Base-by-base conservation (phyloP, 352 stramenopile genomes). In the Pelagophyceae sp. region DNA sequence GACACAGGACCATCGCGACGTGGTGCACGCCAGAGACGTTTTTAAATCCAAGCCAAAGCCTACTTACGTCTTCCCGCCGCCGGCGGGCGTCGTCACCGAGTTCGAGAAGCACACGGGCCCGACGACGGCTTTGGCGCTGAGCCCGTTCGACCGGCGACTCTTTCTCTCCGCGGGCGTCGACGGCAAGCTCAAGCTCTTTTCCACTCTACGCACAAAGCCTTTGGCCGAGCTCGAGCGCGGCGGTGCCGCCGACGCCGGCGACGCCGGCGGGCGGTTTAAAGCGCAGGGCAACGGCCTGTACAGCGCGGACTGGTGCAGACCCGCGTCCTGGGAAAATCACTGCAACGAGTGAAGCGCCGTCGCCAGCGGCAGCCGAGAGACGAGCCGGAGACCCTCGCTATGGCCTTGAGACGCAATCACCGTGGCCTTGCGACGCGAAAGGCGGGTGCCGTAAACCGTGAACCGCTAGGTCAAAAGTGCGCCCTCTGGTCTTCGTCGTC, bases 111-210 rank as follows among this genome's bases (percentile, higher is more conserved):
- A 93, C 67, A 83, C 77, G 5, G 88, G 87, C 2, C 90, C 90
- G 0, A 87, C 93, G 35, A 91, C 92, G 79, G 88, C 87, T 60
- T 79, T 89, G 31, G 84, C 82, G 50, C 92, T 90, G 65, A 92
- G 87, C 38, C 88, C 88, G 0, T 94, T 92, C 51, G 83, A 86
- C 72, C 89, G 91, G 61, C 90, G 85, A 65, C 45, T 92, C 27
- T 92, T 93, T 61, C 81, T 92, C 32, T 90, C 87, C 0, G 90
- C 83, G 63, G 91, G 87, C 0, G 86, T 87, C 17, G 90, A 94
- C 76, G 90, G 90, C 65, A 37, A 75, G 27, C 0, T 78, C n/a
- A 58, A 75, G 20, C 58, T 80, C 31, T 63, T 70, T 25, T 75
- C 77, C 19, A 32, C 72, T 3, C 23, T 80, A 0, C 67, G 78